Conservation (phyloP, 352 stramenopile species). For the Stephanocyclus meneghinianus region DNA sequence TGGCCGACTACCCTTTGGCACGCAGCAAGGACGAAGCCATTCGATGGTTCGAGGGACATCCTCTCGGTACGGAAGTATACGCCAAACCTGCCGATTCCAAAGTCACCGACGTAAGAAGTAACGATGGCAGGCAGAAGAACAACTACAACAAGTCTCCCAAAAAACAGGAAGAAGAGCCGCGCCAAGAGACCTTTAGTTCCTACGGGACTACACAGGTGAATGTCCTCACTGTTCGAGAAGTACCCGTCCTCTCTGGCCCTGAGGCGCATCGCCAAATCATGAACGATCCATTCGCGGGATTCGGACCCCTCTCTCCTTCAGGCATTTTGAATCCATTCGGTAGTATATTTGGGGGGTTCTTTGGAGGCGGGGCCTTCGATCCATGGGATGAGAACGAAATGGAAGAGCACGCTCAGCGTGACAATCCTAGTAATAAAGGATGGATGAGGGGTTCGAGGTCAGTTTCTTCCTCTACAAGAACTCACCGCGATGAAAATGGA, state of each 20-base stretch:
- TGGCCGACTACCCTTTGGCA: constrained; percentile 38
- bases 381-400: neutral
- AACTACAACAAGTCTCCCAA: constrained; percentile 3
- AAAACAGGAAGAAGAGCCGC: neutral
- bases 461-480: constrained; percentile 43
- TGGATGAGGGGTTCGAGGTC: constrained; percentile 39
- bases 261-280: constrained; percentile 5
- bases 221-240: constrained; percentile 34
- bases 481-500: constrained; percentile 39
- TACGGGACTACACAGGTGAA: constrained; percentile 50
- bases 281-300: constrained; percentile 46
- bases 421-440: neutral
- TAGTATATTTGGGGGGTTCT: constrained; percentile 41
- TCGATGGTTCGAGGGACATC: constrained; percentile 27
- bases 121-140: neutral
- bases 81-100: neutral
- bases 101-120: neutral
- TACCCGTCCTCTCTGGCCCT: constrained; percentile 7
- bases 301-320: constrained; percentile 16
- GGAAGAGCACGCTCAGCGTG: neutral
- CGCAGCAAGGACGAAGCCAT: constrained; percentile 38
- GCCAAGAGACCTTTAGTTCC: constrained; percentile 24
- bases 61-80: neutral
- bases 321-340: constrained; percentile 18
- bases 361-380: constrained; percentile 30